Percentiles rank a stretch among this genome's conserved stretches.
Conservation (phyloP, 352 stramenopile genomes). For the Globisporangium apiculatum region DNA sequence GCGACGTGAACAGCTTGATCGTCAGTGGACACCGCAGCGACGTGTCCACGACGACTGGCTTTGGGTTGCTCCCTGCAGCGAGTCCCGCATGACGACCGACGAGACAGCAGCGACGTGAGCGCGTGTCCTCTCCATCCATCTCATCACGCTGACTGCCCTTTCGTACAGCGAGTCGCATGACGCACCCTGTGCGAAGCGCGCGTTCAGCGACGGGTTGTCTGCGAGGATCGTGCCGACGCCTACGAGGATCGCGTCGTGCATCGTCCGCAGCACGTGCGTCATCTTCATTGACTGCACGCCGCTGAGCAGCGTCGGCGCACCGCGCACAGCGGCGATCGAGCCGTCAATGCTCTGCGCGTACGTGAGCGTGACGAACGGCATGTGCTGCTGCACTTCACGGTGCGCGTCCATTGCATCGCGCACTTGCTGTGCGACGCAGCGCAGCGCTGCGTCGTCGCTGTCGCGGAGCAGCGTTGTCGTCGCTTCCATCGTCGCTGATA, state of each 20-base stretch:
- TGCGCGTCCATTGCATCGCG: conserved; percentile 4
- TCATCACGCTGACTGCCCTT: not conserved
- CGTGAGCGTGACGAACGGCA: conserved; percentile 73
- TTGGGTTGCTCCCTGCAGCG: conserved; percentile 42
- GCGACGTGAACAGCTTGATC: conserved; percentile 76
- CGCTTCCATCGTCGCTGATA: not conserved
- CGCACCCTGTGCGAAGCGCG: conserved; percentile 48
- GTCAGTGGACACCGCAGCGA: conserved; percentile 46
- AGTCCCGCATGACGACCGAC: not conserved
- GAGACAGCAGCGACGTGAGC: not conserved
- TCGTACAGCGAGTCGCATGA: not conserved
- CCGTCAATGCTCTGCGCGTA: conserved; percentile 90
- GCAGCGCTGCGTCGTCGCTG: conserved; percentile 3
- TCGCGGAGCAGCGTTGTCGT: not conserved
- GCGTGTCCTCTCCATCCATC: not conserved
- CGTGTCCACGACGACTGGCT: conserved; percentile 73
- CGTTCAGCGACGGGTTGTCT: conserved; percentile 86
- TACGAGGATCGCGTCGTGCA: conserved; percentile 86
- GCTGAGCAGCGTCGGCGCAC: conserved; percentile 64
- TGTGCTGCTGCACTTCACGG: not conserved
- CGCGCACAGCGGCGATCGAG: conserved; percentile 58
- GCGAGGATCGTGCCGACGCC: conserved; percentile 77
- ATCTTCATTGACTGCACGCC: conserved; percentile 72
- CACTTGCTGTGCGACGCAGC: conserved; percentile 5
- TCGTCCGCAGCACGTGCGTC: conserved; percentile 79